These are phyloP conservation scores for Scalesia atractyloides DNA, from an alignment of 129 eudicot genomes.

Conservation along the genomic window DNA sequence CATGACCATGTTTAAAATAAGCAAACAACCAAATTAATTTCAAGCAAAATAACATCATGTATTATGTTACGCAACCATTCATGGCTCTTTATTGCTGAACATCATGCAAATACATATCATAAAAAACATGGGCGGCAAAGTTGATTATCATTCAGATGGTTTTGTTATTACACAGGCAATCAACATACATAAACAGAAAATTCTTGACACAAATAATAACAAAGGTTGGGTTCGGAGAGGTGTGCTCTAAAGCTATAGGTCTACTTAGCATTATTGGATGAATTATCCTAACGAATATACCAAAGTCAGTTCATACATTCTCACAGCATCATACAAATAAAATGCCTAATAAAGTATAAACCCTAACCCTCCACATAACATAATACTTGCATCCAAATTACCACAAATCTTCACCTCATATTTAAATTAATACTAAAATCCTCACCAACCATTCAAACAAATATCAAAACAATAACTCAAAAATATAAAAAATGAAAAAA, in stretches of 20 bases:
- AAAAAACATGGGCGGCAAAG: too few species aligned
- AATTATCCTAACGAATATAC: not conserved
- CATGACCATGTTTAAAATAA: too few species aligned
- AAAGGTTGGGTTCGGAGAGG: too few species aligned
- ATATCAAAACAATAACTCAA: not conserved
- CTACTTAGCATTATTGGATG: not conserved
- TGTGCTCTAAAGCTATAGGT: not conserved
- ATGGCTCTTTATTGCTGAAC: too few species aligned
- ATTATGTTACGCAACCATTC: too few species aligned
- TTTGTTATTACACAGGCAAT: too few species aligned
- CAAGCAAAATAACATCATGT: too few species aligned
- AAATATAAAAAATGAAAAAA: not conserved
- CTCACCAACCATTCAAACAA: not conserved
- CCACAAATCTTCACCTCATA: not conserved
- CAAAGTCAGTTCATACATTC: not conserved
- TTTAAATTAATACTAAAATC: not conserved
- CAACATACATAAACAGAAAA: not conserved
- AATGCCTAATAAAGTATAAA: not conserved
- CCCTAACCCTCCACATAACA: not conserved
- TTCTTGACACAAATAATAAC: too few species aligned
- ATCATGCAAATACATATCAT: not conserved
- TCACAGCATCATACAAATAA: not conserved
- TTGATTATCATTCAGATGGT: too few species aligned
- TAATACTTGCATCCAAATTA: not conserved
- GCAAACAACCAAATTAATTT: too few species aligned